These are phyloP conservation scores for Escallonia herrerae DNA, from an alignment of 129 eudicot genomes.

Conservation along the genomic window DNA sequence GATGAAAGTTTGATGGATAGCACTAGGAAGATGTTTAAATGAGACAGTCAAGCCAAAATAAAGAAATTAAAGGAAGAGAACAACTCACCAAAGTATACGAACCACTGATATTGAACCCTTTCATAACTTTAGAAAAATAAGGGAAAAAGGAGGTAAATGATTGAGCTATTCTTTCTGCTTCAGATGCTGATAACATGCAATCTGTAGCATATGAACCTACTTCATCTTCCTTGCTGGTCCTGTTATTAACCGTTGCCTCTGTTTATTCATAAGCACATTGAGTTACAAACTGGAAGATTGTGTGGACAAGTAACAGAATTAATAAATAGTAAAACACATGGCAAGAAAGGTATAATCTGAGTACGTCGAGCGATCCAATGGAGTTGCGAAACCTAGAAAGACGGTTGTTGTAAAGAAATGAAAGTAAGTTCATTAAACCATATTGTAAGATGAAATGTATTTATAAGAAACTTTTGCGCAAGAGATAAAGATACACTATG, in stretches of 20 bases:
- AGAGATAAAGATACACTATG: neutral
- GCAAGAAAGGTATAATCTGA: neutral
- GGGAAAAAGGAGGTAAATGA: constrained; percentile 59
- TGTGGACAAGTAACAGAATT: too few species aligned
- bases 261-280: constrained; percentile 14
- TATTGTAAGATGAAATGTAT: too few species aligned
- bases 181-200: constrained; percentile 41
- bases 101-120: constrained; percentile 80
- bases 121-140: constrained; percentile 67
- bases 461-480: too few species aligned
- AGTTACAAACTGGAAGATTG: constrained; percentile 1
- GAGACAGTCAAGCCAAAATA: neutral
- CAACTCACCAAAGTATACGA: constrained; percentile 74
- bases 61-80: neutral
- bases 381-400: too few species aligned
- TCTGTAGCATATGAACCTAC: too few species aligned
- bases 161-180: constrained; percentile 70
- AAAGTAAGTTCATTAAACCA: too few species aligned
- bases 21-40: neutral
- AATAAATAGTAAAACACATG: neutral
- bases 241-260: constrained; percentile 33
- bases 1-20: neutral
- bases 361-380: too few species aligned
- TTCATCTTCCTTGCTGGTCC: neutral
- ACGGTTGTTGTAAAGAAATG: too few species aligned